Conservation (phyloP, 2,329 filamentous ascomycete genomes). For the Leptographium flavum region DNA sequence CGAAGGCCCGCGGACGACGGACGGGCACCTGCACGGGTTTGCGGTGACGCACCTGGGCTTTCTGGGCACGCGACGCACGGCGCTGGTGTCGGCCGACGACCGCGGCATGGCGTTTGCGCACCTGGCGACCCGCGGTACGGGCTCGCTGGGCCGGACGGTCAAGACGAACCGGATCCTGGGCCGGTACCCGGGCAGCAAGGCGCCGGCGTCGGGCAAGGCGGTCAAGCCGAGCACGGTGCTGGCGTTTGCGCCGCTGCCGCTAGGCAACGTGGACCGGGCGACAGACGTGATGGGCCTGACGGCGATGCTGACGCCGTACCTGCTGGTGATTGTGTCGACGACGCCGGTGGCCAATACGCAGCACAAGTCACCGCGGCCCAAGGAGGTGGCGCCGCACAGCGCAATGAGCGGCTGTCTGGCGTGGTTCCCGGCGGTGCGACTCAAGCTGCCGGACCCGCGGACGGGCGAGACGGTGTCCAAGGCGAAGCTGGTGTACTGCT, state of each 20-base stretch:
- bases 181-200: slow-evolving; percentile 63
- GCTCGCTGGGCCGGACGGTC: slow-evolving; percentile 69
- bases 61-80: slow-evolving; percentile 82
- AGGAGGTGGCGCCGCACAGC: slow-evolving; percentile 79
- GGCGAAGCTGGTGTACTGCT: slow-evolving; percentile 90
- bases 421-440: slow-evolving; percentile 92
- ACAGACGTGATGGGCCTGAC: slow-evolving; percentile 84
- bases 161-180: slow-evolving; percentile 86
- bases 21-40: slow-evolving; percentile 70
- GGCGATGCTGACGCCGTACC: slow-evolving; percentile 87
- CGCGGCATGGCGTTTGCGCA: slow-evolving; percentile 97
- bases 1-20: slow-evolving; percentile 37
- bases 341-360: slow-evolving; percentile 94
- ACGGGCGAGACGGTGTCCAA: slow-evolving; percentile 57
- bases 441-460: slow-evolving; percentile 60
- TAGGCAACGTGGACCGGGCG: slow-evolving; percentile 84
- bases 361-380: slow-evolving; percentile 81
- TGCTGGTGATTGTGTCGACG: slow-evolving; percentile 92
- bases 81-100: slow-evolving; percentile 87
- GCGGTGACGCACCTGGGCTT: slow-evolving; percentile 88
- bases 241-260: slow-evolving; percentile 75
- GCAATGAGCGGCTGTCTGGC: slow-evolving; percentile 87
- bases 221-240: slow-evolving; percentile 90
- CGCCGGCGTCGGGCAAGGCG: slow-evolving; percentile 42
- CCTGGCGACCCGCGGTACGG: slow-evolving; percentile 79